Conservation (phyloP, 768 basidiomycete genomes). For the Boletus speciosus region DNA sequence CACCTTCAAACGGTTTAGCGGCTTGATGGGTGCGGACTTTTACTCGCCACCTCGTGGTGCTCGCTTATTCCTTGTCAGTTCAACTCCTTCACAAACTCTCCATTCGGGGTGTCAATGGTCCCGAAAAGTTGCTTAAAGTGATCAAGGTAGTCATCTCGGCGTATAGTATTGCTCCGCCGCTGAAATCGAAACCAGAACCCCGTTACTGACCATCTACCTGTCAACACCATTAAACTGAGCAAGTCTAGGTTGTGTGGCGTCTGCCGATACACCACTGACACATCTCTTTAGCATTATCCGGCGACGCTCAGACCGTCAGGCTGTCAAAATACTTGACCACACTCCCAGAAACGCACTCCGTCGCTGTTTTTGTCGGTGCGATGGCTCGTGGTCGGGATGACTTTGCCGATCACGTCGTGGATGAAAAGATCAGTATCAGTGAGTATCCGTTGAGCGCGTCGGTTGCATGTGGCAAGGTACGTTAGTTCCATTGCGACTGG, state of each 20-base stretch:
- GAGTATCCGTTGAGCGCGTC: conserved; percentile 90
- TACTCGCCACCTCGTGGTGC: background rate
- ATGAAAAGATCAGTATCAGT: conserved; percentile 95
- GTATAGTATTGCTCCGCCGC: background rate
- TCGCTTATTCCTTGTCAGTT: conserved; percentile 47
- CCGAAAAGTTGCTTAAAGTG: conserved; percentile 95
- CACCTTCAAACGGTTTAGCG: conserved; percentile 98
- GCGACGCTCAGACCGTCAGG: conserved; percentile 79
- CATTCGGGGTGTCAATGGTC: conserved; percentile 93
- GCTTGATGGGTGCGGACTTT: conserved; percentile 80
- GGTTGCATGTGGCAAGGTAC: conserved; percentile 95
- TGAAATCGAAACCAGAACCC: conserved; percentile 64
- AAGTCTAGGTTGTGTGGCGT: conserved; percentile 32
- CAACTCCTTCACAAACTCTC: conserved; percentile 95
- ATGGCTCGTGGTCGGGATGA: conserved; percentile 97
- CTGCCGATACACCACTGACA: conserved; percentile 2
- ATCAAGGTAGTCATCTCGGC: conserved; percentile 64
- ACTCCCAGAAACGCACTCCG: conserved; percentile 80
- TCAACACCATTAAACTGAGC: conserved; percentile 96
- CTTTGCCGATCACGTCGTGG: conserved; percentile 93
- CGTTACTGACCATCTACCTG: conserved; percentile 88
- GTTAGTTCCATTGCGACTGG: conserved; percentile 20
- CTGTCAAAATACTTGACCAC: conserved; percentile 83
- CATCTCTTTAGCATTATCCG: conserved; percentile 68
- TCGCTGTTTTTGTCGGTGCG: conserved; percentile 96